A percentile compares a stretch with the other conserved stretches of the same genome.
phyloP scores from a whole-genome alignment of 192 early-diverging fungal species.

The Coemansia sp. region DNA sequence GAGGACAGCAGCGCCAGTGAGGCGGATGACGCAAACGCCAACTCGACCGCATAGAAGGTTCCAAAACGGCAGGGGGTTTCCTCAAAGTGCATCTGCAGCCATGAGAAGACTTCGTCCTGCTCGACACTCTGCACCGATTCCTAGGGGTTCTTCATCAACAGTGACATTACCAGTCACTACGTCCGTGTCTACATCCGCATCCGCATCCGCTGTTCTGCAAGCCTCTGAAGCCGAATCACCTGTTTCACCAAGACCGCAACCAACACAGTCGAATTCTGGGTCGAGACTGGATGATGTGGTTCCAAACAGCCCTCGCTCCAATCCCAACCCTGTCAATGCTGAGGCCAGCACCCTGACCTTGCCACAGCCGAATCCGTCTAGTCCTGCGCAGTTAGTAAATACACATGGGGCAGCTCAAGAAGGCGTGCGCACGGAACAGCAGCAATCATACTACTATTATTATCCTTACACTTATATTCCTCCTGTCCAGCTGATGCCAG shows the following conservation, averaged over 20 bases:
- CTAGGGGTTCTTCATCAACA: background rate
- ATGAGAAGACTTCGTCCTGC: background rate
- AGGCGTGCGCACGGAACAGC: background rate
- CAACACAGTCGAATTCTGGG: background rate
- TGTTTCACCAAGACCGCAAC: too few species aligned
- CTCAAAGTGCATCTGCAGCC: background rate
- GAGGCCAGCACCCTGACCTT: background rate
- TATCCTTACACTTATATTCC: background rate
- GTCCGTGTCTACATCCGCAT: background rate
- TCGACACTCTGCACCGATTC: slow-evolving; percentile 2
- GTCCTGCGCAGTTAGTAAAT: background rate
- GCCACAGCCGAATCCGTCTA: background rate
- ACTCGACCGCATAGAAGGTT: background rate
- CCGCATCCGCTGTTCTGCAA: background rate
- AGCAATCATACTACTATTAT: background rate
- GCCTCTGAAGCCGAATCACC: too few species aligned
- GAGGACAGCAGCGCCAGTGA: background rate
- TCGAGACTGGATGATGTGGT: background rate
- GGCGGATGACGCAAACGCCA: background rate
- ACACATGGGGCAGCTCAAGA: background rate
- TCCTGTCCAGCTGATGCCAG: background rate
- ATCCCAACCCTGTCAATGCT: too few species aligned
- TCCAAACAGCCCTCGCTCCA: background rate
- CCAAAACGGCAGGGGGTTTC: background rate
- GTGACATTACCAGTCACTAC: too few species aligned